Conservation (phyloP, 352 stramenopile species). For the Globisporangium rhizosaccharum region DNA sequence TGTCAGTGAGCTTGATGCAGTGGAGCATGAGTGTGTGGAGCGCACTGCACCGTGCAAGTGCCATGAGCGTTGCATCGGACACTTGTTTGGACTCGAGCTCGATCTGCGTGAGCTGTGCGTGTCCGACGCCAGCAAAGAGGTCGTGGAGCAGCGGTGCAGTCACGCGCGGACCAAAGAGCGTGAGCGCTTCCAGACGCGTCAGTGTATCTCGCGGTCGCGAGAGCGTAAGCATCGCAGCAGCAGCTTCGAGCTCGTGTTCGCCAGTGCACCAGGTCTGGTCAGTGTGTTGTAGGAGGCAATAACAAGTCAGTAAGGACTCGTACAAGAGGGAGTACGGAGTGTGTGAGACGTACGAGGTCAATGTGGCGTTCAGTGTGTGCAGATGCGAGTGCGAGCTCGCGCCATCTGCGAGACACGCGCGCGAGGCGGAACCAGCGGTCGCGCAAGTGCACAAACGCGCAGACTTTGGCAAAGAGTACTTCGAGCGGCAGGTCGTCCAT, state of each 20-base stretch:
- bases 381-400: slow-evolving; percentile 45
- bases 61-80: slow-evolving; percentile 32
- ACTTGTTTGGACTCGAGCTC: slow-evolving; percentile 76
- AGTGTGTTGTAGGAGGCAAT: not conserved
- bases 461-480: slow-evolving; percentile 39
- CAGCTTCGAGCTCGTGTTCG: slow-evolving; percentile 47
- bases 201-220: slow-evolving; percentile 4
- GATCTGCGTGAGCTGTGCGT: slow-evolving; percentile 31
- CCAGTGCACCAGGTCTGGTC: slow-evolving; percentile 66
- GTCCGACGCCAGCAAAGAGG: slow-evolving; percentile 36
- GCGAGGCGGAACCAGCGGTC: slow-evolving; percentile 52
- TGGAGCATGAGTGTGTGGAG: slow-evolving; percentile 41
- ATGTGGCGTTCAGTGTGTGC: slow-evolving; percentile 40
- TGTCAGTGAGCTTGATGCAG: slow-evolving; percentile 74
- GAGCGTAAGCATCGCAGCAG: slow-evolving; percentile 25
- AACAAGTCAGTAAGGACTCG: not conserved
- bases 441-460: slow-evolving; percentile 46
- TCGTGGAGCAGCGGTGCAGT: slow-evolving; percentile 30
- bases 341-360: slow-evolving; percentile 40
- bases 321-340: not conserved
- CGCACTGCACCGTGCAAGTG: slow-evolving; percentile 28
- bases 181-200: slow-evolving; percentile 41
- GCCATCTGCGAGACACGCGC: slow-evolving; percentile 53
- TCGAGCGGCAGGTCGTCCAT: slow-evolving; percentile 40
- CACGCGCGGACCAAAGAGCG: slow-evolving; percentile 60